Evolutionary conservation across 2,329 filamentous ascomycete genomes (phyloP), one percentile per base, ranked within the genome.

Genomic region (Magnaporthiopsis rhizophila): DNA sequence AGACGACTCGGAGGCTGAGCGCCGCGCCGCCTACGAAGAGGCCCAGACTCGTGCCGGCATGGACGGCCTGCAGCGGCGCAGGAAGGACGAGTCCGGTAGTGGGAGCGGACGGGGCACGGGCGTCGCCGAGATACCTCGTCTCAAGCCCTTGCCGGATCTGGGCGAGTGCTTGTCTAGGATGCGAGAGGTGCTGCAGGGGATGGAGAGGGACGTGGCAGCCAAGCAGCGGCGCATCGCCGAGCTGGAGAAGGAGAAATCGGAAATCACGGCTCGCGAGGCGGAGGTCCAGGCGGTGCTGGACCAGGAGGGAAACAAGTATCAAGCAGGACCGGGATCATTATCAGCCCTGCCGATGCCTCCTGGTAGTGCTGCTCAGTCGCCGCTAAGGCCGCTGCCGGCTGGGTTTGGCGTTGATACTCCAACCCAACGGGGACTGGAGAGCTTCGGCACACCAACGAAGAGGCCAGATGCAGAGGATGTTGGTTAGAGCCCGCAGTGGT

Each of bases 31-130:
- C 0, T 98, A 96, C 76, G 93, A 97, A 75, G 86, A 87, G 13
- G 89, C 91, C 5, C 94, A 98, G 77, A 93, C 91, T 11, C 85
- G 89, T 26, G 90, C 91, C 3, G 94, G 92, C n/a, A 89, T 95
- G 78, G 93, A 94, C 70, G 89, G 87, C 0, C 71, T 89, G 28
- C 82, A 80, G 71, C 81, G 80, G 70, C 79, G 73, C 18, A 18
- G 36, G 15, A 45, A 78, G 2, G 65, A 70, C 15, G 73, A 71
- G 53, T 71, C 72, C 57, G 72, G 73, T 32, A 69, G 74, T 53
- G 68, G 74, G 68, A 73, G 80, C 26, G 73, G 38, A 32, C 38
- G 45, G 3, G 34, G 60, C 3, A 56, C 62, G 24, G 65, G 63
- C 26, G 59, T 38, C 13, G 50, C 64, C 3, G 45, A 80, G 13